These are phyloP conservation scores for Venturia nashicola DNA, from an alignment of 2,329 filamentous ascomycete species.

Conservation along the genomic window DNA sequence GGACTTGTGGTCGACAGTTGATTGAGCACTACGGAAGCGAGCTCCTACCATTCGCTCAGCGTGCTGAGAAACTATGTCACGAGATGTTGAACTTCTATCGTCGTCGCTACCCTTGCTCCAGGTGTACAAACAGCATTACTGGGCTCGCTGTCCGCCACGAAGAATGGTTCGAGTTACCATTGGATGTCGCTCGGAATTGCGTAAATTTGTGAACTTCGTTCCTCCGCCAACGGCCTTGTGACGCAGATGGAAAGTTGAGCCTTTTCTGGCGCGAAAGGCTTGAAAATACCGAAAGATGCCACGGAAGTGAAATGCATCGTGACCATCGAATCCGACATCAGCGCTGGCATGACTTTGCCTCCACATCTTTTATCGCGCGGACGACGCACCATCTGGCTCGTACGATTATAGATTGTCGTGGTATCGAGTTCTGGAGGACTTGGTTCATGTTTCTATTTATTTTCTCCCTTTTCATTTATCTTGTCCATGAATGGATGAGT, in stretches of 20 bases:
- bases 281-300: not conserved
- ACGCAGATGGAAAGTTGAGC: not conserved
- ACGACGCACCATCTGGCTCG: not conserved
- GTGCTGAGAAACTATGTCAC: not conserved
- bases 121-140: not conserved
- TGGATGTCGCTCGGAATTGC: not conserved
- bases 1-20: not conserved
- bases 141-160: not conserved
- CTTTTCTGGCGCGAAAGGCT: not conserved
- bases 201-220: not conserved
- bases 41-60: not conserved
- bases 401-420: not conserved
- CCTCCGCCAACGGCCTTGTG: not conserved
- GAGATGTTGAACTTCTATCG: not conserved
- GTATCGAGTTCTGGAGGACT: not conserved
- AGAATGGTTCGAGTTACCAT: not conserved
- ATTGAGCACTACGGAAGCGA: not conserved
- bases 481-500: not conserved
- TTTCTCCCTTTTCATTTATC: not conserved
- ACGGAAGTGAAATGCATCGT: not conserved
- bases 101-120: not conserved
- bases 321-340: not conserved
- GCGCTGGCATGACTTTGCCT: not conserved
- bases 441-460: not conserved
- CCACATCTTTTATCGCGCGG: not conserved